phyloP scores from a whole-genome alignment of 805 yeast genomes.

The Candida patagonica region DNA sequence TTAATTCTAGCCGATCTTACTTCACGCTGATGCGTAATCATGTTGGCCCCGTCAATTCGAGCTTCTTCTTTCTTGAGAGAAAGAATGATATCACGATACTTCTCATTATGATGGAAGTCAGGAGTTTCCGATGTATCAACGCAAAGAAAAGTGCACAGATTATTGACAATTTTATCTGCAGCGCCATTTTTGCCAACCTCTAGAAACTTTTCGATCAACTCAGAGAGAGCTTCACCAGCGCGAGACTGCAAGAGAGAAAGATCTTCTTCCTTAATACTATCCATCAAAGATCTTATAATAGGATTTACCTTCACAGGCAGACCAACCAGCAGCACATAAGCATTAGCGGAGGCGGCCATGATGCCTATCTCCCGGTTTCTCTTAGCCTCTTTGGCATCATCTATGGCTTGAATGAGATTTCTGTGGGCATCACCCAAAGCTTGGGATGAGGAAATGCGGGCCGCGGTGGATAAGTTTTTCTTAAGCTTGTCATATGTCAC shows the following conservation, averaged over 20 bases:
- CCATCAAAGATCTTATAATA: slow-evolving; percentile 83
- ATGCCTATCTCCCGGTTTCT: slow-evolving; percentile 42
- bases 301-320: slow-evolving; percentile 88
- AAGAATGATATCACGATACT: slow-evolving; percentile 45
- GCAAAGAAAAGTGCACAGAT: slow-evolving; percentile 85
- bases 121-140: slow-evolving; percentile 96
- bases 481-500: slow-evolving; percentile 60
- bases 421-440: slow-evolving; percentile 72
- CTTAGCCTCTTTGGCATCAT: slow-evolving; percentile 52
- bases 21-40: slow-evolving; percentile 50
- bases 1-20: slow-evolving; percentile 69
- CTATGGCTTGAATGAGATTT: slow-evolving; percentile 55
- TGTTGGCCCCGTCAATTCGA: slow-evolving; percentile 49
- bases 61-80: slow-evolving; percentile 76
- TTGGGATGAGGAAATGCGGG: slow-evolving; percentile 58
- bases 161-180: slow-evolving; percentile 80
- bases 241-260: slow-evolving; percentile 56
- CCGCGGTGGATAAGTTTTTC: slow-evolving; percentile 53
- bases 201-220: slow-evolving; percentile 52
- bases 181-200: slow-evolving; percentile 55
- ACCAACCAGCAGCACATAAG: slow-evolving; percentile 42
- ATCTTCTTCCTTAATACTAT: slow-evolving; percentile 73
- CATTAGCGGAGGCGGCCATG: slow-evolving; percentile 68
- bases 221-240: slow-evolving; percentile 60
- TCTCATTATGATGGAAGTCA: slow-evolving; percentile 63